Evolutionary conservation across 2,329 filamentous ascomycete species (phyloP).

Genomic region (Cladobotryum mycophilum): DNA sequence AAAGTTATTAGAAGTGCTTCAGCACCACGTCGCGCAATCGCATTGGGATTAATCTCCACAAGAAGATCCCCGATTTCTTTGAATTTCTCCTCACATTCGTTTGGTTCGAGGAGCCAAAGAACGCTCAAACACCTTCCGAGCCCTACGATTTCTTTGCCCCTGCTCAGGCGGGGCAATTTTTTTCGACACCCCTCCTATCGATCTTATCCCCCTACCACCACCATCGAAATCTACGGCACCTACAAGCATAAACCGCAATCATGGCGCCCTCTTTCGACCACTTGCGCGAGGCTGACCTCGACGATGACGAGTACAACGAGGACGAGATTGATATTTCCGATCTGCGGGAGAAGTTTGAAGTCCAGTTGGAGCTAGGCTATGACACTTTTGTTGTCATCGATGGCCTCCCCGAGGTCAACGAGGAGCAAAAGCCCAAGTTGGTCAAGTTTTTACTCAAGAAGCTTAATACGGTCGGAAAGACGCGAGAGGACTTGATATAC

Average conservation of each 20-base stretch:
- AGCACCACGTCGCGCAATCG: too few species aligned
- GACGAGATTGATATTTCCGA: constrained; percentile 94
- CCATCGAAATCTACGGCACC: not conserved
- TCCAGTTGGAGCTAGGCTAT: constrained; percentile 90
- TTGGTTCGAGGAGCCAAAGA: not conserved
- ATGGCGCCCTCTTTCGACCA: constrained; percentile 91
- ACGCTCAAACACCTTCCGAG: constrained; percentile 3
- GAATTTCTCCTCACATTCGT: constrained; percentile 4
- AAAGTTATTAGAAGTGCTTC: not conserved
- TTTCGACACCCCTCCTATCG: constrained; percentile 13
- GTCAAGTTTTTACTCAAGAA: constrained; percentile 95
- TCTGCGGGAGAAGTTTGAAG: constrained; percentile 88
- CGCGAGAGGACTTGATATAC: constrained; percentile 78
- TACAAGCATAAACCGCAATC: constrained; percentile 39
- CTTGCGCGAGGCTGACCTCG: constrained; percentile 82
- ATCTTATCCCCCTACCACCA: constrained; percentile 2
- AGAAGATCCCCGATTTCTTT: not conserved
- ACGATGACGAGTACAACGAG: constrained; percentile 79
- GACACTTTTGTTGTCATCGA: constrained; percentile 96
- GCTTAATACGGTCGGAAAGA: constrained; percentile 77
- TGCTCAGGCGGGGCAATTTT: constrained; percentile 31
- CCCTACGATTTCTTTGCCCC: constrained; percentile 13
- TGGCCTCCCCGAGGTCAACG: constrained; percentile 81
- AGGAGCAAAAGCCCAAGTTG: constrained; percentile 88
- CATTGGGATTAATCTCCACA: not conserved